These are phyloP conservation scores for Cyclocybe aegerita DNA, from an alignment of 768 basidiomycete genomes.

Conservation along the genomic window DNA sequence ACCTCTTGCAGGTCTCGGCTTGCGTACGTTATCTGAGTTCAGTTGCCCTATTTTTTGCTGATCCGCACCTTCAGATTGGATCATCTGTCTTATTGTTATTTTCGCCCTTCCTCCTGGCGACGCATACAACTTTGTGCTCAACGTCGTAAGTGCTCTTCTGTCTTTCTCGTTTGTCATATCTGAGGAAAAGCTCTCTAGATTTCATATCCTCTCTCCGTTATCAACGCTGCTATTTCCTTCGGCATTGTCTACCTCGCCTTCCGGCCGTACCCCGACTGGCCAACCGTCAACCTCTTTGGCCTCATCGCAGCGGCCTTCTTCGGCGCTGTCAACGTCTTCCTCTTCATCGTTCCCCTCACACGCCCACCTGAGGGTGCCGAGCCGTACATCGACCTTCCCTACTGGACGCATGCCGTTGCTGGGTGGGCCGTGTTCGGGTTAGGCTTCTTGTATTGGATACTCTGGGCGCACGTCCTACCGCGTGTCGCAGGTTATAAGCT, in stretches of 20 bases:
- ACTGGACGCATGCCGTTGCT: conserved; percentile 47
- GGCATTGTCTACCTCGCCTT: conserved; percentile 44
- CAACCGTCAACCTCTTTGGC: conserved; percentile 13
- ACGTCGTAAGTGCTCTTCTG: conserved; percentile 39
- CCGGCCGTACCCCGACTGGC: conserved; percentile 25
- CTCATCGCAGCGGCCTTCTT: conserved; percentile 41
- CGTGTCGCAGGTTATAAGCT: conserved; percentile 29
- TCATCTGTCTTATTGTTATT: conserved; percentile 34
- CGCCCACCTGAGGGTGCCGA: conserved; percentile 47
- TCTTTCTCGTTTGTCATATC: neutral
- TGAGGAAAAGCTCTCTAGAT: conserved; percentile 17
- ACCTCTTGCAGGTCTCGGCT: conserved; percentile 54
- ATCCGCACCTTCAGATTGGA: conserved; percentile 26
- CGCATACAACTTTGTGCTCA: conserved; percentile 63
- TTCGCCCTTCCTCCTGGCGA: conserved; percentile 58
- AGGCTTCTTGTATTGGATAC: conserved; percentile 34
- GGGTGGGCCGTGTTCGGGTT: conserved; percentile 39
- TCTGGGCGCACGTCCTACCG: conserved; percentile 30
- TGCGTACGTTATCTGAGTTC: conserved; percentile 36
- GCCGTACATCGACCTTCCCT: conserved; percentile 53
- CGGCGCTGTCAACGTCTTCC: conserved; percentile 59
- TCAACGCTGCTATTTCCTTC: conserved; percentile 51
- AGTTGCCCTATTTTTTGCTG: neutral
- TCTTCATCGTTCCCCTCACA: conserved; percentile 52
- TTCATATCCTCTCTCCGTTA: conserved; percentile 48